phyloP scores from a whole-genome alignment of 208 protist genomes.

The Trypanosoma scelopori region DNA sequence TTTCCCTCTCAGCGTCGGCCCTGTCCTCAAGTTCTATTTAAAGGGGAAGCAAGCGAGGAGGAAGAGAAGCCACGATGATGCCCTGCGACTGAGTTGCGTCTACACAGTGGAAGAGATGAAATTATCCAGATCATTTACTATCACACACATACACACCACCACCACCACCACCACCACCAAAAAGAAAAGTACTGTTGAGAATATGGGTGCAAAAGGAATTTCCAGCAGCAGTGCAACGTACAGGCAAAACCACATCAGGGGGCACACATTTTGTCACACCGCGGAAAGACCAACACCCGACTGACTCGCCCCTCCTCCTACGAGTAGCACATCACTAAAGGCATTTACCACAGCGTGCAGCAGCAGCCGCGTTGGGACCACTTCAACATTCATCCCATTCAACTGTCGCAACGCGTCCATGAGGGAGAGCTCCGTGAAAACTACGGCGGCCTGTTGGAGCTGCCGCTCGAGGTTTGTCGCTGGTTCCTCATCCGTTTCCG shows the following conservation, averaged over 20 bases:
- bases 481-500: not conserved
- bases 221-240: too few species aligned
- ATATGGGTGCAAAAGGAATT: too few species aligned
- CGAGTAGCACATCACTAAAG: slow-evolving; percentile 73
- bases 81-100: too few species aligned
- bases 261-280: not conserved
- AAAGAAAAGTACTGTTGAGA: not conserved
- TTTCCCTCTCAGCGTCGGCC: too few species aligned
- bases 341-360: slow-evolving; percentile 82
- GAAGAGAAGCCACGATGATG: too few species aligned
- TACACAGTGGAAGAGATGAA: too few species aligned
- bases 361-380: slow-evolving; percentile 65
- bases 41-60: too few species aligned
- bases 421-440: slow-evolving; percentile 56
- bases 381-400: slow-evolving; percentile 45
- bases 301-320: slow-evolving; percentile 26
- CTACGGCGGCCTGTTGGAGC: slow-evolving; percentile 55
- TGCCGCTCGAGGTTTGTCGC: slow-evolving; percentile 34
- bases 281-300: not conserved
- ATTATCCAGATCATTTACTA: too few species aligned
- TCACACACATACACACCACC: not conserved
- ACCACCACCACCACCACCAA: not conserved
- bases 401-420: slow-evolving; percentile 47
- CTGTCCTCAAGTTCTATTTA: too few species aligned
- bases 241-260: too few species aligned